Evolutionary conservation across 2,329 filamentous ascomycete species (phyloP).

Genomic region (Colletotrichum camelliae): DNA sequence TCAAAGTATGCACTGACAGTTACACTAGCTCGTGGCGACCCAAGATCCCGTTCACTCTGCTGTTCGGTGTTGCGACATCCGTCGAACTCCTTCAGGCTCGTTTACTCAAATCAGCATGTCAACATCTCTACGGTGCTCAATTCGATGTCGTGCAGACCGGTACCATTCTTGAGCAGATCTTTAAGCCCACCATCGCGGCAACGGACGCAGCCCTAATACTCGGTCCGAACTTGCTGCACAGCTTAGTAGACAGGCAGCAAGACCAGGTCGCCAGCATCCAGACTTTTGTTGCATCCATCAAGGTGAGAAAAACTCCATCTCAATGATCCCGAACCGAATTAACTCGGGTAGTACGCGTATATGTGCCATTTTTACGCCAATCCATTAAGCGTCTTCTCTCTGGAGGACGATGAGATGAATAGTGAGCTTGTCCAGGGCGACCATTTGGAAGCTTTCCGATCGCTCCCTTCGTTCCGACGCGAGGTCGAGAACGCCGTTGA

Average conservation of each 20-base stretch:
- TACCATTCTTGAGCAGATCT: slow-evolving; percentile 75
- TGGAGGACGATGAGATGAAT: slow-evolving; percentile 26
- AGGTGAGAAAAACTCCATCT: slow-evolving; percentile 50
- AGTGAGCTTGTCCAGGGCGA: slow-evolving; percentile 55
- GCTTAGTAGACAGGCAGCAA: slow-evolving; percentile 73
- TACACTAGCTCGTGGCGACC: slow-evolving; percentile 66
- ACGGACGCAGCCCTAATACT: slow-evolving; percentile 63
- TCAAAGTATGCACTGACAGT: not conserved
- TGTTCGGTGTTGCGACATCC: slow-evolving; percentile 84
- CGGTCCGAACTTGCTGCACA: slow-evolving; percentile 66
- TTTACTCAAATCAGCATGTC: slow-evolving; percentile 71
- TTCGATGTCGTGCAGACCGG: slow-evolving; percentile 80
- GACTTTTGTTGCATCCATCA: slow-evolving; percentile 72
- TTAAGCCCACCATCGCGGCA: slow-evolving; percentile 68
- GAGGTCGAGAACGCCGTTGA: slow-evolving; percentile 55
- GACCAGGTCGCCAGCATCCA: slow-evolving; percentile 81
- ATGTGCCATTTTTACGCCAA: slow-evolving; percentile 90
- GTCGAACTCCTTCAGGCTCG: slow-evolving; percentile 80
- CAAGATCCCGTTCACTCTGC: slow-evolving; percentile 76
- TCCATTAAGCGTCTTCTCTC: slow-evolving; percentile 68
- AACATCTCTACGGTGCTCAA: slow-evolving; percentile 70
- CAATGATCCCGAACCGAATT: not conserved
- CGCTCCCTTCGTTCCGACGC: slow-evolving; percentile 71
- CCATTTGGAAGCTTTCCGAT: slow-evolving; percentile 72
- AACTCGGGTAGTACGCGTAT: slow-evolving; percentile 69